Percentiles rank a stretch among this genome's conserved stretches.
Evolutionary conservation across 805 yeast species (phyloP).

Genomic region (Phaffomyces opuntiae): DNA sequence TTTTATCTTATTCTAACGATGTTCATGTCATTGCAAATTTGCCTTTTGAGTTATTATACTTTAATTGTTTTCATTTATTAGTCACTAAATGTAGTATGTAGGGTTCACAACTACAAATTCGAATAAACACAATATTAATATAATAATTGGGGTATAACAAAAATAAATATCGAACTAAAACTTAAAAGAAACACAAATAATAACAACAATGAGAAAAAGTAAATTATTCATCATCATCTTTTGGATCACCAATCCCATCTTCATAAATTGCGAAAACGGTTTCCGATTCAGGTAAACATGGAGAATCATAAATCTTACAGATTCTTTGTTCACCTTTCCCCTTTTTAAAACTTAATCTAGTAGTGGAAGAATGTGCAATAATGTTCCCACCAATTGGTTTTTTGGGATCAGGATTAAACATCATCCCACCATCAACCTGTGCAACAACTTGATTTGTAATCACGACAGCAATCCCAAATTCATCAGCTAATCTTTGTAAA

Average conservation of each 20-base stretch:
- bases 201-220: neutral
- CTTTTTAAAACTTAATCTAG: slow-evolving; percentile 83
- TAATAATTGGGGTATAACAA: no score
- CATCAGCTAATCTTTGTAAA: slow-evolving; percentile 90
- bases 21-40: neutral
- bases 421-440: slow-evolving; percentile 83
- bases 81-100: no score
- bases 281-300: slow-evolving; percentile 93
- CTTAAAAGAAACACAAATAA: neutral
- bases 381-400: slow-evolving; percentile 98
- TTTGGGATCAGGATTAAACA: slow-evolving; percentile 92
- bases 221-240: slow-evolving; percentile 37
- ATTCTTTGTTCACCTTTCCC: slow-evolving; percentile 90
- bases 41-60: no score
- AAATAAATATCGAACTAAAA: neutral
- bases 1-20: neutral
- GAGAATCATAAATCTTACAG: slow-evolving; percentile 93
- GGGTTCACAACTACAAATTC: no score
- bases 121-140: no score
- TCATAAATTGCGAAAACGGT: slow-evolving; percentile 93
- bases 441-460: slow-evolving; percentile 97
- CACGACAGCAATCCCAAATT: slow-evolving; percentile 94
- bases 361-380: slow-evolving; percentile 94
- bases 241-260: slow-evolving; percentile 95
- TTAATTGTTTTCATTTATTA: no score